phyloP scores from a whole-genome alignment of 2,329 filamentous ascomycete genomes.

The Phialocephala subalpina region DNA sequence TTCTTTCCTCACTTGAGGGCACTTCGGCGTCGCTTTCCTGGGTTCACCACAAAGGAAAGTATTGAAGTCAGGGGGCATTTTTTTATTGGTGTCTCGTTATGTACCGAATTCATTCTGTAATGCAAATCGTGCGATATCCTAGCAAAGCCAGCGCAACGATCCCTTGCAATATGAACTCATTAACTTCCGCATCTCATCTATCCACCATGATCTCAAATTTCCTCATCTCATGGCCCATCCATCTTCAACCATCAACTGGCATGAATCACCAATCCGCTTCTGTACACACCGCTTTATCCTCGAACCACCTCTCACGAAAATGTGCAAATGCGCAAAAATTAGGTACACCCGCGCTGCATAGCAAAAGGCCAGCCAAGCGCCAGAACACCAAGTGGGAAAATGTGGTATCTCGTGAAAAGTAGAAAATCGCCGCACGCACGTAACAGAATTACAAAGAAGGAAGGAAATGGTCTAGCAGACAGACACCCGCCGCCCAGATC shows the following conservation, averaged over 20 bases:
- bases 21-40: background rate
- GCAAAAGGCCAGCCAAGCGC: slow-evolving; percentile 22
- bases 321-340: slow-evolving; percentile 13
- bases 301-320: slow-evolving; percentile 7
- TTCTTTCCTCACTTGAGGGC: too few relatives aligned
- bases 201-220: background rate
- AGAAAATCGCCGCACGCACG: slow-evolving; percentile 21
- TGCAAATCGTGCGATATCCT: slow-evolving; percentile 1
- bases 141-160: slow-evolving; percentile 14
- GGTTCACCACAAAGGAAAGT: background rate
- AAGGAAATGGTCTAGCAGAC: slow-evolving; percentile 17
- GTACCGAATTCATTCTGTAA: background rate
- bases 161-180: slow-evolving; percentile 15
- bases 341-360: slow-evolving; percentile 18
- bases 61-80: background rate
- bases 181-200: background rate
- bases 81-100: background rate
- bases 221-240: background rate
- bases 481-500: slow-evolving; percentile 22
- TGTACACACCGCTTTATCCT: slow-evolving; percentile 8
- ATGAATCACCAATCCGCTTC: background rate
- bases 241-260: background rate
- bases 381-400: slow-evolving; percentile 26
- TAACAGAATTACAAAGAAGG: slow-evolving; percentile 26
- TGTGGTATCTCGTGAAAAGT: slow-evolving; percentile 37